These are phyloP conservation scores for Fistulifera solaris DNA, from an alignment of 108 stramenopile species.

Conservation along the genomic window DNA sequence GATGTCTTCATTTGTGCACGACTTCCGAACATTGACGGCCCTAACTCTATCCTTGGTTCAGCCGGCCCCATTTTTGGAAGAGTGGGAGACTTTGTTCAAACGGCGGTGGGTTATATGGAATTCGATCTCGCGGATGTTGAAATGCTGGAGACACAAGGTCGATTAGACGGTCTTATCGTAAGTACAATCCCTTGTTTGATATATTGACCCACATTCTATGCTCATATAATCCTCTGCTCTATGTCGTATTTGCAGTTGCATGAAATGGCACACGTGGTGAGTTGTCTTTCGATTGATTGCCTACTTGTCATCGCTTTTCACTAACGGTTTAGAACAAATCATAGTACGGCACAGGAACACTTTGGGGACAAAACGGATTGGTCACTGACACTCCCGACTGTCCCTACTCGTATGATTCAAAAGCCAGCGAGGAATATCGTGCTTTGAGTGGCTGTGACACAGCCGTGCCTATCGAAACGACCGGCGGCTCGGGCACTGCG, in stretches of 20 bases:
- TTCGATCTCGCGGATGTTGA: too few relatives aligned
- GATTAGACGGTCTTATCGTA: too few relatives aligned
- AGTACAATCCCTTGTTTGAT: too few relatives aligned
- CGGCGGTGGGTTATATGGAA: too few relatives aligned
- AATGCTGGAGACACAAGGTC: too few relatives aligned
- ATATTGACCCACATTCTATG: too few relatives aligned
- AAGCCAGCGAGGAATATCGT: not conserved
- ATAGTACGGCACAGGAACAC: slow-evolving; percentile 19
- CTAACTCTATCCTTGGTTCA: not conserved
- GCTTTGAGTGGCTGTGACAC: not conserved
- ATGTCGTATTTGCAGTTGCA: slow-evolving; percentile 10
- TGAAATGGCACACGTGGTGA: slow-evolving; percentile 36
- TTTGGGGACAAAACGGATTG: slow-evolving; percentile 18
- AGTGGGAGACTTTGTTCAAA: not conserved
- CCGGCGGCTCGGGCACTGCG: slow-evolving; percentile 20
- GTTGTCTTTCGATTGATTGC: too few relatives aligned
- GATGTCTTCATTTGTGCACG: not conserved
- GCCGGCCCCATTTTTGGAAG: not conserved
- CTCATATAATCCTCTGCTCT: too few relatives aligned
- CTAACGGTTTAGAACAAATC: too few relatives aligned
- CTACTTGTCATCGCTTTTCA: too few relatives aligned
- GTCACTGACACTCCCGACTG: not conserved
- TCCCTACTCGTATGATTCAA: not conserved
- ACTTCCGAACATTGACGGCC: not conserved
- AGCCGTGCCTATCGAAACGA: slow-evolving; percentile 21